Conservation (phyloP, 306 rosid species). For the Prinsepia uniflora region DNA sequence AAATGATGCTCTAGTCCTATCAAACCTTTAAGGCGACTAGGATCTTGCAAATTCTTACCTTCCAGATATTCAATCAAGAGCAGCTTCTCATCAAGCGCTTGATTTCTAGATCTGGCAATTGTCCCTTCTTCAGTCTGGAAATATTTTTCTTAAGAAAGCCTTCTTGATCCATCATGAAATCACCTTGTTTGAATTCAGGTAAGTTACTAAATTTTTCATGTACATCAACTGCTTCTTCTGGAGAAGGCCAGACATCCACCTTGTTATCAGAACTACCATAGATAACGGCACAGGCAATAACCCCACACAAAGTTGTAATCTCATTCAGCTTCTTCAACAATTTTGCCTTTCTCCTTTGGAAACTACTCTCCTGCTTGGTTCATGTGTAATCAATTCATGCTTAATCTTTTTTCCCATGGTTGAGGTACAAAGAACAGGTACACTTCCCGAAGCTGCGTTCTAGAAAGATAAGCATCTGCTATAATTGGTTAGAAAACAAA, state of each 20-base stretch:
- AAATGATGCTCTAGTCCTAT: not conserved
- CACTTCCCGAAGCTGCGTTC: not conserved
- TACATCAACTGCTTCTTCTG: slow-evolving; percentile 2
- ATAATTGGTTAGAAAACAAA: not conserved
- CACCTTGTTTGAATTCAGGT: not conserved
- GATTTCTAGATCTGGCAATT: not conserved
- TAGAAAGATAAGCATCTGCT: not conserved
- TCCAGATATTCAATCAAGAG: not conserved
- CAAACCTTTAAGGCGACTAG: not conserved
- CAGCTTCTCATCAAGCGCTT: not conserved
- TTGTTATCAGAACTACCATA: not conserved
- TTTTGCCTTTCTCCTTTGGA: slow-evolving; percentile 1
- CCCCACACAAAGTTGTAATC: slow-evolving; percentile 4
- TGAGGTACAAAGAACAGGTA: not conserved
- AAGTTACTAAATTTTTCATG: slow-evolving; percentile 1
- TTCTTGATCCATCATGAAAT: slow-evolving; percentile 15
- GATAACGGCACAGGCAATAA: slow-evolving; percentile 12
- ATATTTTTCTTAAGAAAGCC: slow-evolving; percentile 4
- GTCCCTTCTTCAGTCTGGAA: not conserved
- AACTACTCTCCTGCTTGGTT: slow-evolving; percentile 11
- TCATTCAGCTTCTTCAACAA: slow-evolving; percentile 8
- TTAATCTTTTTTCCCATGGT: slow-evolving; percentile 3
- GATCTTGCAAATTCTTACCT: not conserved
- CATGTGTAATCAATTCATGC: slow-evolving; percentile 13
- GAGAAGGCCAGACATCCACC: slow-evolving; percentile 14